Conservation (phyloP, 225 moss, liverwort and hornwort genomes). For the Takakia lepidozioides region DNA sequence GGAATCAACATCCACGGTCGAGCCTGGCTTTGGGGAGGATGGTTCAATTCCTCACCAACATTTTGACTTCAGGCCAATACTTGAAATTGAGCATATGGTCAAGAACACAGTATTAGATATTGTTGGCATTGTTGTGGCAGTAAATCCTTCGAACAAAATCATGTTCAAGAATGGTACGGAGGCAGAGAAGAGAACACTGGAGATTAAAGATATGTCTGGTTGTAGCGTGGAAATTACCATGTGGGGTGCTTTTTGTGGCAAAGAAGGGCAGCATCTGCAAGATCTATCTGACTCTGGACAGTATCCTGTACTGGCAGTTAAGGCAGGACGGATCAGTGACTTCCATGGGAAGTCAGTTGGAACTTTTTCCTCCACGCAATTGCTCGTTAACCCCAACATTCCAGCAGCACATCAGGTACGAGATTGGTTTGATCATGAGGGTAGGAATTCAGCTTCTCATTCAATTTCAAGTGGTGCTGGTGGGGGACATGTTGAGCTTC, state of each 20-base stretch:
- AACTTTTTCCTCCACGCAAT: constrained; percentile 21
- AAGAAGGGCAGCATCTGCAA: constrained; percentile 31
- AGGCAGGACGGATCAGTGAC: constrained; percentile 38
- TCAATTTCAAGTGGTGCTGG: constrained; percentile 41
- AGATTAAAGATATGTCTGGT: constrained; percentile 34
- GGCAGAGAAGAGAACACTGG: too few species aligned
- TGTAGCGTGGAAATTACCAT: constrained; percentile 46
- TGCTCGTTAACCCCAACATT: constrained; percentile 29
- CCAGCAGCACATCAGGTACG: constrained; percentile 23
- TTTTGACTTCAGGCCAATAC: constrained; percentile 10
- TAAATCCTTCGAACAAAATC: constrained; percentile 32
- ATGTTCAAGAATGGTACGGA: constrained; percentile 48
- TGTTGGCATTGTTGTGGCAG: constrained; percentile 23
- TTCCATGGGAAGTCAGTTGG: constrained; percentile 40
- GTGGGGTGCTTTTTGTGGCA: constrained; percentile 43
- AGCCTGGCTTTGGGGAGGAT: background rate
- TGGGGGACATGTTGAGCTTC: constrained; percentile 20
- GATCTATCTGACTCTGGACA: constrained; percentile 11
- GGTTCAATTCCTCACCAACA: background rate
- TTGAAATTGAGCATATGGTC: constrained; percentile 33
- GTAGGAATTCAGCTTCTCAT: constrained; percentile 18
- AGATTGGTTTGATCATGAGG: constrained; percentile 40
- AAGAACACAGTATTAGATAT: constrained; percentile 31
- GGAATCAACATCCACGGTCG: background rate
- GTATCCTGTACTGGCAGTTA: constrained; percentile 22